Evolutionary conservation across 208 protist genomes (phyloP).

Genomic region (Leishmania lainsoni): DNA sequence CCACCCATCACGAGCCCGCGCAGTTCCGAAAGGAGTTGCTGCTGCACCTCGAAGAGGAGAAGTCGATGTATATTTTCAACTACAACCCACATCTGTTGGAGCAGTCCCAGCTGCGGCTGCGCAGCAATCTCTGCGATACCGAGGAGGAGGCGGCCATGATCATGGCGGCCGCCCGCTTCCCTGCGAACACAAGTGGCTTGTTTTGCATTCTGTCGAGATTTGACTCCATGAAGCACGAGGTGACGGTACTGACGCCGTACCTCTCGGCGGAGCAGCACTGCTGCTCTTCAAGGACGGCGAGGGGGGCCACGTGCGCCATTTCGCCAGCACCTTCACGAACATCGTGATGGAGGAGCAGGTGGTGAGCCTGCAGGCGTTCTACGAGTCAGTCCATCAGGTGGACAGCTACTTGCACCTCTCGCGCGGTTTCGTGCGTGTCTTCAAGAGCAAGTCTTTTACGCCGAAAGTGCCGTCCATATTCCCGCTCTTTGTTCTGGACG

Average conservation of each 20-base stretch:
- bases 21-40: slow-evolving; percentile 87
- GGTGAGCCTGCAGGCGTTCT: slow-evolving; percentile 78
- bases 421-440: slow-evolving; percentile 90
- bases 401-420: slow-evolving; percentile 77
- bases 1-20: slow-evolving; percentile 67
- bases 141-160: slow-evolving; percentile 61
- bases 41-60: slow-evolving; percentile 46
- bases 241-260: slow-evolving; percentile 65
- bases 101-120: slow-evolving; percentile 74
- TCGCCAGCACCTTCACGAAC: slow-evolving; percentile 40
- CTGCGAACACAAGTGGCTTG: slow-evolving; percentile 49
- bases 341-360: slow-evolving; percentile 73
- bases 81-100: slow-evolving; percentile 90
- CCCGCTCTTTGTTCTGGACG: slow-evolving; percentile 84
- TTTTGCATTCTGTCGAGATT: slow-evolving; percentile 85
- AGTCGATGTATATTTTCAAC: slow-evolving; percentile 85
- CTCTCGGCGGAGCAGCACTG: slow-evolving; percentile 45
- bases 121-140: slow-evolving; percentile 73
- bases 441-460: slow-evolving; percentile 45
- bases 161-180: slow-evolving; percentile 43
- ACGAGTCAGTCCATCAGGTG: slow-evolving; percentile 63
- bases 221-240: slow-evolving; percentile 66
- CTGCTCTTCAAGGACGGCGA: slow-evolving; percentile 23
- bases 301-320: slow-evolving; percentile 26
- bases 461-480: slow-evolving; percentile 76